Conservation (phyloP, 805 yeast species). For the Ogataea pilisensis region DNA sequence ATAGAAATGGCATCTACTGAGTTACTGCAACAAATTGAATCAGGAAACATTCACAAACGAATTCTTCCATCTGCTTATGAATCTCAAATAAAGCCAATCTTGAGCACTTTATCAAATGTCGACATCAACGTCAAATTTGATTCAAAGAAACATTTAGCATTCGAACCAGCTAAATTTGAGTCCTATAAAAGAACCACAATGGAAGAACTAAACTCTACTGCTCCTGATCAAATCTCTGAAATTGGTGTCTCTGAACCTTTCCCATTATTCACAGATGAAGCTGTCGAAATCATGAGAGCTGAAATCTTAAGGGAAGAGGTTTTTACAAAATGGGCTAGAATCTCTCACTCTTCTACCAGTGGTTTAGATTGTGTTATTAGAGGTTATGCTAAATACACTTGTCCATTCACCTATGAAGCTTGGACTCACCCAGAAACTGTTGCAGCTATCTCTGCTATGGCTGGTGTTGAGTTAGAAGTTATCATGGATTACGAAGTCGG, state of each 20-base stretch:
- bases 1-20: constrained; percentile 32
- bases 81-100: constrained; percentile 30
- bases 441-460: constrained; percentile 51
- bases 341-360: constrained; percentile 39
- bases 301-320: constrained; percentile 47
- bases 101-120: constrained; percentile 12
- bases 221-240: constrained; percentile 45
- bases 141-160: constrained; percentile 36
- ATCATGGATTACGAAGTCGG: constrained; percentile 59
- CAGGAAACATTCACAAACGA: constrained; percentile 36
- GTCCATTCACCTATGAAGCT: constrained; percentile 52
- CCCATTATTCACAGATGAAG: constrained; percentile 58
- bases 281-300: constrained; percentile 53
- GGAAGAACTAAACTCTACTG: constrained; percentile 46
- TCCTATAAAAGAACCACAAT: constrained; percentile 39
- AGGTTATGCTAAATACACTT: constrained; percentile 43
- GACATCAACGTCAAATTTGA: constrained; percentile 33
- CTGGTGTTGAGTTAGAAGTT: constrained; percentile 52
- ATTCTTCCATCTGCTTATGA: constrained; percentile 33
- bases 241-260: constrained; percentile 59
- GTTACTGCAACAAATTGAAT: constrained; percentile 30
- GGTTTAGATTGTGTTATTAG: constrained; percentile 48
- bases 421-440: constrained; percentile 58
- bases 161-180: constrained; percentile 32
- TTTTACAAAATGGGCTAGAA: constrained; percentile 42